Percentiles rank a stretch among this genome's conserved stretches.
Conservation (phyloP, 331 rosid genomes). For the Rhamnella rubrinervis region DNA sequence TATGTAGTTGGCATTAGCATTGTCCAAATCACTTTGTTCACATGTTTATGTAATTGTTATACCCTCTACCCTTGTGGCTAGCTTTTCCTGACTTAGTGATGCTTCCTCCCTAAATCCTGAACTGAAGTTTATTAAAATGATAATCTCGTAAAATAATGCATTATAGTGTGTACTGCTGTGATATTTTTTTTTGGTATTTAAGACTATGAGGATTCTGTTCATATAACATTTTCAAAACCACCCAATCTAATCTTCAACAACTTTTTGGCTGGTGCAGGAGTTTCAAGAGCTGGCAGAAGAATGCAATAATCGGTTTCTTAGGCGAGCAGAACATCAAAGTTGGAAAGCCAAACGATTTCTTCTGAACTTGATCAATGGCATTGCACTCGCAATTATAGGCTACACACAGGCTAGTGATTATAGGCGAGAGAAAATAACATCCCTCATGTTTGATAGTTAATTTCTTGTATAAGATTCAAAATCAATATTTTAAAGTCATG, state of each 20-base stretch:
- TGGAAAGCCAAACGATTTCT: conserved; percentile 75
- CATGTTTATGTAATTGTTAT: too few relatives aligned
- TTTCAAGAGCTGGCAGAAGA: conserved; percentile 97
- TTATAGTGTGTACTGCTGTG: background rate
- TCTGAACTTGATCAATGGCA: conserved; percentile 30
- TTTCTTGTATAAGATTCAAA: too few relatives aligned
- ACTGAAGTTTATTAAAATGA: too few relatives aligned
- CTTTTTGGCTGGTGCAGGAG: conserved; percentile 56
- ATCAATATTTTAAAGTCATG: too few relatives aligned
- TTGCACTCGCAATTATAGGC: conserved; percentile 3
- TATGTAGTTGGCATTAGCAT: too few relatives aligned
- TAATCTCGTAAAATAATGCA: background rate
- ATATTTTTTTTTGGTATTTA: background rate
- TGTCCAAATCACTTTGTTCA: too few relatives aligned
- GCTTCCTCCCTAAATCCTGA: too few relatives aligned
- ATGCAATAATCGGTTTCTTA: conserved; percentile 68
- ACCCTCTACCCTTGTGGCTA: too few relatives aligned
- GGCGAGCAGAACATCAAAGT: conserved; percentile 55
- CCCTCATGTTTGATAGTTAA: background rate
- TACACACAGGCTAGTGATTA: background rate
- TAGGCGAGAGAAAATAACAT: background rate
- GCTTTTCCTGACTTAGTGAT: too few relatives aligned
- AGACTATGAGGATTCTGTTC: background rate
- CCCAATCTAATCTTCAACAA: background rate
- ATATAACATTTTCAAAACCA: background rate